Percentiles rank a stretch among this genome's conserved stretches.
Conservation (phyloP, 2,329 filamentous ascomycete genomes). For the Penicillium hordei region DNA sequence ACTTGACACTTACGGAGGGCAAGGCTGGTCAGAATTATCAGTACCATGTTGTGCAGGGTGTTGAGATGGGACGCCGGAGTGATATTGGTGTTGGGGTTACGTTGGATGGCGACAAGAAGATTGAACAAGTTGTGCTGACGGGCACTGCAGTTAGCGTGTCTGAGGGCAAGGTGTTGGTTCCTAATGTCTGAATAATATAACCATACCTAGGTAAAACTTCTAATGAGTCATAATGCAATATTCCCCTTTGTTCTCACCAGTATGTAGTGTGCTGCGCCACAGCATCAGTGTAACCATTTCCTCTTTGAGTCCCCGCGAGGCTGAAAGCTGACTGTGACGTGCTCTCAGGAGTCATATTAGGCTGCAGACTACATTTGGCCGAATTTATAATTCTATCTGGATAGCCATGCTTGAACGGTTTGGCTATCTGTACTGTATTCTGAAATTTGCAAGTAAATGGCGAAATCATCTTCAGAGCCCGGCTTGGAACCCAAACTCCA, state of each 20-base stretch:
- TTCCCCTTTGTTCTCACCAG: neutral
- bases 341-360: neutral
- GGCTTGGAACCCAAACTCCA: neutral
- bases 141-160: conserved; percentile 39
- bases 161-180: conserved; percentile 34
- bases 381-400: neutral
- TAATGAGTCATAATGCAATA: neutral
- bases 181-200: conserved; percentile 14
- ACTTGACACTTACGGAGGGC: conserved; percentile 51
- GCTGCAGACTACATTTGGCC: neutral
- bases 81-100: conserved; percentile 39
- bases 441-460: neutral
- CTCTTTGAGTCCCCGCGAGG: neutral
- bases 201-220: neutral
- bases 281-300: neutral
- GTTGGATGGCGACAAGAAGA: conserved; percentile 23
- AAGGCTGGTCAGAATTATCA: conserved; percentile 28
- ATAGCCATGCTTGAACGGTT: neutral
- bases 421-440: neutral
- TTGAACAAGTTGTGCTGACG: conserved; percentile 37
- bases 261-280: neutral
- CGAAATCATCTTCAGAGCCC: neutral
- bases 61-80: conserved; percentile 62
- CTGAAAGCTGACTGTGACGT: neutral
- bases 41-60: conserved; percentile 63